phyloP scores from a whole-genome alignment of 2,329 filamentous ascomycete genomes.

The Xenosphaeropsis pyriputrescens region DNA sequence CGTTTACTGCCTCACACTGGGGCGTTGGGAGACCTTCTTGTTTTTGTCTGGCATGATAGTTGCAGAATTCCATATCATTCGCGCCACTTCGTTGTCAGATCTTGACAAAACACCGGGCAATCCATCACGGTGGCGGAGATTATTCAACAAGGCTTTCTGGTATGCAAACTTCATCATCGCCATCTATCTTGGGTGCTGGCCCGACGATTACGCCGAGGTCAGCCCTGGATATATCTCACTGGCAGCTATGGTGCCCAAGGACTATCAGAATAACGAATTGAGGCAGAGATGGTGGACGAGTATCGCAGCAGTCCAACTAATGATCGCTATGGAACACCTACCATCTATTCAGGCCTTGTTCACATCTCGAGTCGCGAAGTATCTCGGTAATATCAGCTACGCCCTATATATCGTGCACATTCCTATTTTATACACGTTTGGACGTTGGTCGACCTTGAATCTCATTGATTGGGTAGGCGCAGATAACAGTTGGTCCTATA shows the following conservation, averaged over 20 bases:
- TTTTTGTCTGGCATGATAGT: conserved; percentile 1
- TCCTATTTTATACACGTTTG: conserved; percentile 21
- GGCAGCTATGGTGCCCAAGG: background rate
- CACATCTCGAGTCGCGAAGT: conserved; percentile 29
- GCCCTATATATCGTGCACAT: conserved; percentile 41
- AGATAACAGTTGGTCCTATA: background rate
- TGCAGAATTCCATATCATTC: conserved; percentile 1
- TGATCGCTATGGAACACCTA: conserved; percentile 12
- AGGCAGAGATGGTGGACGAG: conserved; percentile 3
- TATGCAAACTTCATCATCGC: conserved; percentile 1
- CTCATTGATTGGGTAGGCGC: conserved; percentile 8
- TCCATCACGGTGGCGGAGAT: background rate
- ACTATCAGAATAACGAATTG: background rate
- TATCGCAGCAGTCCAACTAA: conserved; percentile 1
- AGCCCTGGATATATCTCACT: conserved; percentile 1
- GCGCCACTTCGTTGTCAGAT: background rate
- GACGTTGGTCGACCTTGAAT: background rate
- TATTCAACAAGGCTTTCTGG: too few relatives aligned
- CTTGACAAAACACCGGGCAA: background rate
- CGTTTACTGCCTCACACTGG: background rate
- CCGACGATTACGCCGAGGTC: background rate
- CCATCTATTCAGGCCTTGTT: conserved; percentile 22
- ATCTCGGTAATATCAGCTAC: conserved; percentile 36
- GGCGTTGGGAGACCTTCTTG: conserved; percentile 1
- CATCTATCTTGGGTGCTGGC: conserved; percentile 2